Evolutionary conservation across 192 early-diverging fungal genomes (phyloP), one percentile per base, ranked within the genome.

Genomic region (Umbelopsis ramanniana): DNA sequence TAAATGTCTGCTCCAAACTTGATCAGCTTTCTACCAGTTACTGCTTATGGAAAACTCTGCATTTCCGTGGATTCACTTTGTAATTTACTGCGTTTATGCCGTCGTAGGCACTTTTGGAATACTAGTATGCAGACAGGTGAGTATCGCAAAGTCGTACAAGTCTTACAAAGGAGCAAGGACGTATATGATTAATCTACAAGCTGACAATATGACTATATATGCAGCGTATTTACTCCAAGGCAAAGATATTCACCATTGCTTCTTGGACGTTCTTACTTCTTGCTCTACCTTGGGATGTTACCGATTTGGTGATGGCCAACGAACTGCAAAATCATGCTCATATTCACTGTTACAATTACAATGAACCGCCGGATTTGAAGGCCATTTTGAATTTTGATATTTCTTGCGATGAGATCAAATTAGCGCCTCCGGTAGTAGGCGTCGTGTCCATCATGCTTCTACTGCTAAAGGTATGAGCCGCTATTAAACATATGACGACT

Each of bases 321-420:
- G 57, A 63, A 7, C n/a, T 63, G 5, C 57, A 63, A 6, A 63
- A 29, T n/a, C 57, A 63, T 33, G 57, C 57, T 37, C 57, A 63
- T 12, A 63, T 3, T 26, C 17, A 63, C n/a, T 63, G 57, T 37
- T 63, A 63, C 17, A 37, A 37, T 6, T 7, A 29, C 33, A n/a
- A 23, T 6, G 53, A 14, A 35, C 11, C 33, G 17, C 24, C 33
- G 7, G 57, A 63, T 63, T 63, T 63, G 33, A 19, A 63, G 26
- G 15, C 26, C 11, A 63, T 63, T 19, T 35, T 63, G 6, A 26
- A 35, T 3, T 37, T 35, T n/a, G 12, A 29, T 29, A 14, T 63
- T 12, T 29, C 57, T 63, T 63, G 57, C 19, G 57, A 63, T 37
- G 57, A 63, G 7, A 63, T 63, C 57, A 35, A 29, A 19, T 10